These are phyloP conservation scores for Filobasidium floriforme DNA, from an alignment of 768 basidiomycete genomes.

Conservation along the genomic window DNA sequence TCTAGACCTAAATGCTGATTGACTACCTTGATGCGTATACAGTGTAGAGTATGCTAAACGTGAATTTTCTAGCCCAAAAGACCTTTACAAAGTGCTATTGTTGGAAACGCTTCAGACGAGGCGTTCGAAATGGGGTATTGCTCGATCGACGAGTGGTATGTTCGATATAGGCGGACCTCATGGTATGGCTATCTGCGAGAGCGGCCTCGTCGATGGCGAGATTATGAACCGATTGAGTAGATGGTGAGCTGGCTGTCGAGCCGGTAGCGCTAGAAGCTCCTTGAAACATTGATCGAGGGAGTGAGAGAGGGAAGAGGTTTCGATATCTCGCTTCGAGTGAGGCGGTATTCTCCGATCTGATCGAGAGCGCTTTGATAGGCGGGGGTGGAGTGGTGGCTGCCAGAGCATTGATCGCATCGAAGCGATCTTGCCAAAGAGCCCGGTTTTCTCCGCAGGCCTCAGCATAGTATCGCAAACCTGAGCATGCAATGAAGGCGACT, in stretches of 20 bases:
- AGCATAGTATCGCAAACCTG: constrained; percentile 64
- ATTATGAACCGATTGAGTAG: background rate
- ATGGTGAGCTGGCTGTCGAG: background rate
- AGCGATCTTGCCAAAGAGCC: constrained; percentile 58
- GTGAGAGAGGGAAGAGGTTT: constrained; percentile 55
- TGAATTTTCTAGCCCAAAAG: no score
- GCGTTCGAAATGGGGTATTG: no score
- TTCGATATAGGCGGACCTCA: background rate
- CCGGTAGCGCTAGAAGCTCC: background rate
- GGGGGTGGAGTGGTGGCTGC: constrained; percentile 29
- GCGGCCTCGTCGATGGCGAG: background rate
- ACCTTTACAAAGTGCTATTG: no score
- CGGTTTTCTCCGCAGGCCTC: constrained; percentile 65
- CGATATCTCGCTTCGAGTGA: constrained; percentile 48
- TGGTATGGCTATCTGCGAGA: background rate
- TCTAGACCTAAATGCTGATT: no score
- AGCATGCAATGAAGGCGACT: constrained; percentile 9
- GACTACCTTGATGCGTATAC: no score
- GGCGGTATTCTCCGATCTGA: constrained; percentile 38
- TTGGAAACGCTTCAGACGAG: no score
- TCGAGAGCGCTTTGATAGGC: constrained; percentile 26
- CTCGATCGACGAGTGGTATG: background rate
- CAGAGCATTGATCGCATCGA: constrained; percentile 45
- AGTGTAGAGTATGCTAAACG: no score
- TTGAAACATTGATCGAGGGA: constrained; percentile 48